Base-by-base conservation (phyloP, 306 rosid genomes). In the Adenanthera pavonina region DNA sequence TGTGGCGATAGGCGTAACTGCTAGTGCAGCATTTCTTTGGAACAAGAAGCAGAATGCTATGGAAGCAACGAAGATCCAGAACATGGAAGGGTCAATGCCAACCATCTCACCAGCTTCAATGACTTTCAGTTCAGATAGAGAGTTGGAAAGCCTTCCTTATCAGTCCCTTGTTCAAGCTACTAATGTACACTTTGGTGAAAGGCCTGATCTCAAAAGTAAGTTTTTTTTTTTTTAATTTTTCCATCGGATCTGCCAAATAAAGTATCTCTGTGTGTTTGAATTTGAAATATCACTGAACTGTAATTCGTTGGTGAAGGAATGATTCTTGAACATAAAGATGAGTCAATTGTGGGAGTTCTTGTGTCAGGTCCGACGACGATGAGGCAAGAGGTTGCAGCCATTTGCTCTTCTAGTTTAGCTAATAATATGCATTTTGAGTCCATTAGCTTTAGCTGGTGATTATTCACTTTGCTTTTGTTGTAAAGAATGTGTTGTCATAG, bases 381-480 rank as follows among this genome's bases (percentile, higher is more conserved):
- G 89, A 90, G 90, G 88, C 90, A 87, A 16, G 94, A 87, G 34
- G 94, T 90, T 48, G 97, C 97, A 61, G 72, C 87, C 81, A 87
- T 91, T 80, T 93, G 97, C 78, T 86, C 92, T 48, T 89, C 90
- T 41, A 85, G 86, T 80, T 76, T 81, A 67, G 82, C 82, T 5
- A 77, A 86, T 36, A 91, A 91, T 81, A 64, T 93, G 67, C 92
- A 93, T 76, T 93, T 87, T 61, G 89, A 93, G 83, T 91, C 94
- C 79, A 78, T 87, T 35, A 93, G 97, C 85, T 93, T 93, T 80
- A 87, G 68, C 59, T 91, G 94, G 97, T 93, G 87, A 86, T 76
- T 61, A 3, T 53, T 57, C 19, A 12, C 51, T 19, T 7, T 1
- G 25, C 51, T 2, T 34, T 57, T 7, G 12, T 41, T 5, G 7